Evolutionary conservation across 805 yeast genomes (phyloP), one percentile per base, ranked within the genome.

Genomic region (Metschnikowia dekortorum): DNA sequence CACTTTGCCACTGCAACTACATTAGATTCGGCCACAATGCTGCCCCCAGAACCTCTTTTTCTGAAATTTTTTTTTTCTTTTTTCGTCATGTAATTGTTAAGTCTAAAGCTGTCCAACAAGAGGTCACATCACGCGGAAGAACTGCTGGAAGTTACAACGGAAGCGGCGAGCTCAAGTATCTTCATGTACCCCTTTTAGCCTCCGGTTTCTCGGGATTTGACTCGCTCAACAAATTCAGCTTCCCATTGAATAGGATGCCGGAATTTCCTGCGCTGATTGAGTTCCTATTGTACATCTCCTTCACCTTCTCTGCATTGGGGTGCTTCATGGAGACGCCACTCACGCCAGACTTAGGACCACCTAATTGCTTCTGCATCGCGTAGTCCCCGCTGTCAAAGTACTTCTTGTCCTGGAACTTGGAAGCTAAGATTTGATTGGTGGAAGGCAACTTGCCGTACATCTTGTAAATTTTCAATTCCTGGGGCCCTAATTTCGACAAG

Each of bases 321-420:
- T 75, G 76, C 43, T 70, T 71, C 62, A 79, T 60, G 8, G 76
- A 71, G 1, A 72, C 58, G 1, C 71, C 67, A 10, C 70, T 72
- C 6, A 69, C 69, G 59, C 59, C 70, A 50, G 57, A 49, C 44
- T 61, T 62, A 37, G 56, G 56, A 6, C 62, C 63, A 6, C 73
- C 76, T 32, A 68, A 57, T 57, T 73, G 79, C 51, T 73, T 73
- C 50, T 83, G 87, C 78, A 90, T 79, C 9, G 96, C 96, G 67
- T 90, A 90, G 68, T 90, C 97, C 8, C 97, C 97, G 54, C 95
- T 86, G 63, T 90, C 97, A 62, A 90, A 91, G 67, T 87, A 90
- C 71, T 89, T 91, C 60, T 96, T 81, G 56, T 90, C 97, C 67
- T 87, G 87, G 60, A 88, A 71, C 64, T 86, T 88, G 53, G 85